Evolutionary conservation across 2,329 filamentous ascomycete species (phyloP), one percentile per base, ranked within the genome.

Genomic region (Neofusicoccum parvum): DNA sequence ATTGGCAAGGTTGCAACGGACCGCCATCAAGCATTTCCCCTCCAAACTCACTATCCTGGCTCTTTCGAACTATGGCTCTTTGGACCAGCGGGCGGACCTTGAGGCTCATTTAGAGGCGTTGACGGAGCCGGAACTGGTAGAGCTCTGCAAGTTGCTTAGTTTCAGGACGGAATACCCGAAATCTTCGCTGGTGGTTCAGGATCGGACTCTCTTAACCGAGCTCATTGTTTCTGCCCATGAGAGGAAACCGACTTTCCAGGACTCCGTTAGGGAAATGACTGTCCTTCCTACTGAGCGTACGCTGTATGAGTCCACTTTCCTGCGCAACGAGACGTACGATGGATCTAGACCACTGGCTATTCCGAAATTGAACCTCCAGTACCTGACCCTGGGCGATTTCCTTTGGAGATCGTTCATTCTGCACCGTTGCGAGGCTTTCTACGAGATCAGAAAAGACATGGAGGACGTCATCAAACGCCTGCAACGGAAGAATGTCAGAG

Each of bases 301-400:
- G 1, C 82, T 99, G 5, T 97, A 97, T 72, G 92, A 97, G 66
- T 84, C 84, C 59, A 87, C 88, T 32, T 86, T 97, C 62, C 79
- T 94, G 65, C 87, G 92, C 66, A 94, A 94, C 65, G 94, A 97
- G 72, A 85, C 84, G 7, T 98, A 97, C 72, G 90, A 97, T 75
- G 94, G 94, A 32, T 93, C 92, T 27, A 87, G 87, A 54, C 94
- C 95, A 5, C 83, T 99, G 66, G 92, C 95, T 2, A 88, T 99
- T 49, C 95, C 95, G 2, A 99, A 99, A 76, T 80, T 98, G 51
- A 99, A 97, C 71, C 82, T 99, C 34, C 95, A 99, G 74, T 99
- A 99, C 77, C 83, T 99, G 14, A 96, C 94, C 2, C 88, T 97
- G 59, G 93, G 93, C 2, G 95, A 99, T 77, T 99, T 99, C 72